Base-by-base conservation (phyloP, 1,284 basidiomycete genomes). In the Ustilago nuda region DNA sequence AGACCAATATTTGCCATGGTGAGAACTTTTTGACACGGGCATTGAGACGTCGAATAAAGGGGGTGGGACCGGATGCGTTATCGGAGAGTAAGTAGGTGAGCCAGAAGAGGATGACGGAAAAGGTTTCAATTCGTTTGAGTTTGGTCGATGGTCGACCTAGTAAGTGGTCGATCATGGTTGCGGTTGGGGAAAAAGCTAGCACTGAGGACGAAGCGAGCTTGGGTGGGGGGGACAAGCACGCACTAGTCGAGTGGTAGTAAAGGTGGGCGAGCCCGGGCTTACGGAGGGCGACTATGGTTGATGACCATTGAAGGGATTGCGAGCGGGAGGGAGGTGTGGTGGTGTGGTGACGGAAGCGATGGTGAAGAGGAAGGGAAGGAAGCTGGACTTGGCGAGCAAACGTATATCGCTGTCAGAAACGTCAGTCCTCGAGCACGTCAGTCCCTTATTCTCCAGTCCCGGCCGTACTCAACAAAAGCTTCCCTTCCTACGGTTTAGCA, bases 1-100 rank as follows among this genome's bases (percentile, higher is more conserved):
- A 92, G 65, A 94, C 89, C 60, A 98, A 90, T 77, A 98, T 89
- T 85, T 99, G 95, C 92, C 95, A 99, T 23, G 96, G 96, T 0
- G 94, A 93, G 87, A 94, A 97, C 32, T 91, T 90, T 81, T 72
- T 73, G 35, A 79, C 59, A 53, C 55, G 61, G 50, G 61, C 61
- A 48, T 66, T 70, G 63, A 74, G 58, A 62, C 63, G 63, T 33
- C 70, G 60, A 2, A 80, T 52, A 17, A 78, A 55, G 6, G 77
- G 71, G 15, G 53, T 59, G 3, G 81, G 80, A 43, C 81, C 81
- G 61, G 81, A 64, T 7, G 75, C 62, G 12, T 71, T 72, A n/a
- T 70, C 76, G 1, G 60, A 65, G 48, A 52, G 52, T 17, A 82
- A 61, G 23, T 81, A 77, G 54, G 58, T 63, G 41, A 74, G 65